These are phyloP conservation scores for Cordyceps pruinosa DNA, from an alignment of 2,329 filamentous ascomycete genomes.

Conservation along the genomic window DNA sequence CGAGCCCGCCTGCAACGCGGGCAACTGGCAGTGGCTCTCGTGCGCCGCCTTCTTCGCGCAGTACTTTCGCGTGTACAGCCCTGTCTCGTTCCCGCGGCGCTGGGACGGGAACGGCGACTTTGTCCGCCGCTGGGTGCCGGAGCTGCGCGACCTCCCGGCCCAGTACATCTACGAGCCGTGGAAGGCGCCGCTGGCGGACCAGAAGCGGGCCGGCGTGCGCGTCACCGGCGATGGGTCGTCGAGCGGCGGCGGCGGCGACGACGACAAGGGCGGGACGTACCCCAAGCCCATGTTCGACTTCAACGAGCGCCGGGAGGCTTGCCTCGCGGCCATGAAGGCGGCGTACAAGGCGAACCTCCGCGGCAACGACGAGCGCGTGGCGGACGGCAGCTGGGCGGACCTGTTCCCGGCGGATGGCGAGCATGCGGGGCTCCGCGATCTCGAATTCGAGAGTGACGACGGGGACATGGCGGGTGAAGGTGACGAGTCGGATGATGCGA, in stretches of 20 bases:
- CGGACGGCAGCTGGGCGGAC: conserved; percentile 51
- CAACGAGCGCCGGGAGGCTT: conserved; percentile 50
- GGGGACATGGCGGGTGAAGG: conserved; percentile 27
- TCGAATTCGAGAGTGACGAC: conserved; percentile 27
- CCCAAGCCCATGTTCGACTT: conserved; percentile 78
- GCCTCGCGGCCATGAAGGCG: conserved; percentile 61
- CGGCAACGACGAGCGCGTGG: conserved; percentile 54
- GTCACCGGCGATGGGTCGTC: conserved; percentile 47
- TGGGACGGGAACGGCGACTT: conserved; percentile 65
- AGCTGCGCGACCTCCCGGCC: conserved; percentile 52
- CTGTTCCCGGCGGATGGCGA: conserved; percentile 38
- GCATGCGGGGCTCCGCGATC: conserved; percentile 29
- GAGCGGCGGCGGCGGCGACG: conserved; percentile 17
- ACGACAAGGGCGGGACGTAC: conserved; percentile 43
- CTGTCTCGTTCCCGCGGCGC: conserved; percentile 65
- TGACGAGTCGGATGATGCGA: conserved; percentile 17
- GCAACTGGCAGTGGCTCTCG: conserved; percentile 73
- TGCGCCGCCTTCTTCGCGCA: conserved; percentile 70
- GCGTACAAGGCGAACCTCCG: conserved; percentile 60
- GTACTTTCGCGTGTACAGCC: conserved; percentile 64
- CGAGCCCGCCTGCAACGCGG: conserved; percentile 64
- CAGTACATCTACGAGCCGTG: conserved; percentile 77
- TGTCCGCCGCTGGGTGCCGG: conserved; percentile 59
- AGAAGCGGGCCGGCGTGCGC: conserved; percentile 60
- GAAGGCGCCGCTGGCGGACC: conserved; percentile 62